Conservation (phyloP, 176 grass and related monocot genomes). For the Avena eriantha region DNA sequence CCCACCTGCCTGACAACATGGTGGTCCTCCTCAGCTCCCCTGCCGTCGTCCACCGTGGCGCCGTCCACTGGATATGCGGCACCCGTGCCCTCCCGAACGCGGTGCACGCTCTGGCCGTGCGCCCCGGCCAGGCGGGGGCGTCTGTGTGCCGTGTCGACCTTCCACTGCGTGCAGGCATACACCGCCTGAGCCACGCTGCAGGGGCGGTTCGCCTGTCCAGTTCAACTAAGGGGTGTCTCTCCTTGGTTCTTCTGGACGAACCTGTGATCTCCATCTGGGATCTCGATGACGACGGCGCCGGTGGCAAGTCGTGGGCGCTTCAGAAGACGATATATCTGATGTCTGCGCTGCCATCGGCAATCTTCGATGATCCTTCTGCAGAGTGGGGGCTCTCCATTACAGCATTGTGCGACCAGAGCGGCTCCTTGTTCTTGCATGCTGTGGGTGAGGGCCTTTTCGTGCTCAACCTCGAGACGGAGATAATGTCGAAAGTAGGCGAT, state of each 20-base stretch:
- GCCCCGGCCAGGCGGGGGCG: not conserved
- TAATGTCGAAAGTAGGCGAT: not conserved
- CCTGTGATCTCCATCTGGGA: constrained; percentile 38
- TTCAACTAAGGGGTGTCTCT: constrained; percentile 24
- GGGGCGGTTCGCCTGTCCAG: not conserved
- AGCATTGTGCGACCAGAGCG: constrained; percentile 27
- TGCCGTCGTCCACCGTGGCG: constrained; percentile 18
- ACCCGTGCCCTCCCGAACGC: constrained; percentile 31
- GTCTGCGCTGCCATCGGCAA: constrained; percentile 6
- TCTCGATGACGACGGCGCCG: not conserved
- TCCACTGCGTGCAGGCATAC: not conserved
- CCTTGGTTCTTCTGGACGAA: constrained; percentile 38
- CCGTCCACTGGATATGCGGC: constrained; percentile 42
- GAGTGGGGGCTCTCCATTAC: not conserved
- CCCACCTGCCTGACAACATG: constrained; percentile 22
- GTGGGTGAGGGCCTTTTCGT: constrained; percentile 16
- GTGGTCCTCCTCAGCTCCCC: constrained; percentile 14
- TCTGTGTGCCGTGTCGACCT: constrained; percentile 26
- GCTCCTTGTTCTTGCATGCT: constrained; percentile 31
- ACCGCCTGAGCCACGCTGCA: not conserved
- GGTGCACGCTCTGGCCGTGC: not conserved
- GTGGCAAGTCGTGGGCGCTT: not conserved
- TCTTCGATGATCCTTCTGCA: not conserved
- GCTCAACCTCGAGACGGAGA: not conserved
- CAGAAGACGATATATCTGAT: constrained; percentile 28